Conservation (phyloP, 1,284 basidiomycete genomes). For the Apiotrichum gamsii region DNA sequence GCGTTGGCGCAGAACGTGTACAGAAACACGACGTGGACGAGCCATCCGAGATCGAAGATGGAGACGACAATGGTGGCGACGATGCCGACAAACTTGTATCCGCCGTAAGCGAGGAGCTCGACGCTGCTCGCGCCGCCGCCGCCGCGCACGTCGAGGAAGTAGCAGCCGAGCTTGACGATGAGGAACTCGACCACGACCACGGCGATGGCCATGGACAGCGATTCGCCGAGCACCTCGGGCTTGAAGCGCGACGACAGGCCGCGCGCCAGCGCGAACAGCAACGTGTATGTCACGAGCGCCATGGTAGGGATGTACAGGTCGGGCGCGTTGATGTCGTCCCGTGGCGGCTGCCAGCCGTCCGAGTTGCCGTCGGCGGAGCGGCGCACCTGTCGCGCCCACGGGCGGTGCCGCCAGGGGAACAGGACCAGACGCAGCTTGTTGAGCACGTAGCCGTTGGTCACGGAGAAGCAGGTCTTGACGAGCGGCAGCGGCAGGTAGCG, state of each 20-base stretch:
- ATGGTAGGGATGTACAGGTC: conserved; percentile 96
- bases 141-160: conserved; percentile 76
- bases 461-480: conserved; percentile 92
- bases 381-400: conserved; percentile 64
- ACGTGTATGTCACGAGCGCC: conserved; percentile 93
- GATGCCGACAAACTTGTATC: conserved; percentile 92
- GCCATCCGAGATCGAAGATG: conserved; percentile 52
- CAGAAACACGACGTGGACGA: conserved; percentile 67
- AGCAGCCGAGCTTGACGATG: conserved; percentile 83
- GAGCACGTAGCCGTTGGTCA: conserved; percentile 93
- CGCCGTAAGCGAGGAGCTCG: conserved; percentile 65
- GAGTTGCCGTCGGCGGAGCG: conserved; percentile 52
- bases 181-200: conserved; percentile 80
- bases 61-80: conserved; percentile 43
- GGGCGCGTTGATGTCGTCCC: conserved; percentile 92
- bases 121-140: conserved; percentile 60
- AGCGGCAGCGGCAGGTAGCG: conserved; percentile 64
- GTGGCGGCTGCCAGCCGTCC: conserved; percentile 74
- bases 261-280: conserved; percentile 75
- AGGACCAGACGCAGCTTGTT: conserved; percentile 83
- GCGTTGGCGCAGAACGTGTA: conserved; percentile 85
- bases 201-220: conserved; percentile 71
- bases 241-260: conserved; percentile 80
- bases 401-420: conserved; percentile 90
- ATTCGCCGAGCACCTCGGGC: conserved; percentile 81